phyloP scores from a whole-genome alignment of 305 asterid genomes.

The Fraxinus latifolia region DNA sequence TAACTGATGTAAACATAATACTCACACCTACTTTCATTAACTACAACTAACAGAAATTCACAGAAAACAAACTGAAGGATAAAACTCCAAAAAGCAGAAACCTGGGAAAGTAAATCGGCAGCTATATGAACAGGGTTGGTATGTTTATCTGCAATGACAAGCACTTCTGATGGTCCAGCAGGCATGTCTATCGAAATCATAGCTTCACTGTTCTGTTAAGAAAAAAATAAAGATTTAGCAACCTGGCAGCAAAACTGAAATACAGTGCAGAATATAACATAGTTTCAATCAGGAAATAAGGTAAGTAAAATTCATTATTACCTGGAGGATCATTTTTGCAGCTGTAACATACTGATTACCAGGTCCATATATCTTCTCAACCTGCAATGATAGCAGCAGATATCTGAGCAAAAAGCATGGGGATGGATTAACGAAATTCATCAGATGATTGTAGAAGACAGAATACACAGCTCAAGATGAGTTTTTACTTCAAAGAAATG shows the following conservation, averaged over 20 bases:
- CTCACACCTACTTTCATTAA: neutral
- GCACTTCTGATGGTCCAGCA: slow-evolving; percentile 99
- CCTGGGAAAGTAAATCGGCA: slow-evolving; percentile 97
- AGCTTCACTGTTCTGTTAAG: slow-evolving; percentile 87
- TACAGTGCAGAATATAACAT: neutral
- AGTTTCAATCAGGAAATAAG: neutral
- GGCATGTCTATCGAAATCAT: slow-evolving; percentile 99
- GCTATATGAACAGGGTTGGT: slow-evolving; percentile 90
- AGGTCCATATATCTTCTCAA: slow-evolving; percentile 93
- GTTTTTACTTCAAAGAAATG: neutral
- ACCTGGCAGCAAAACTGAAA: slow-evolving; percentile 19
- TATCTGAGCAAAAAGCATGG: slow-evolving; percentile 2
- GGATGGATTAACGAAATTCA: neutral
- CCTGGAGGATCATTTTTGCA: slow-evolving; percentile 98
- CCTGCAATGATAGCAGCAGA: slow-evolving; percentile 42
- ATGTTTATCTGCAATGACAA: slow-evolving; percentile 81
- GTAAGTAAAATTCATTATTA: slow-evolving; percentile 18
- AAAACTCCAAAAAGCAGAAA: slow-evolving; percentile 24
- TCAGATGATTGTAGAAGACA: neutral
- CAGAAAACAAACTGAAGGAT: neutral
- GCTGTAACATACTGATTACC: slow-evolving; percentile 98
- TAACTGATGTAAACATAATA: neutral
- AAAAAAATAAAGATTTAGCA: slow-evolving; percentile 31
- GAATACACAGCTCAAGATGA: neutral
- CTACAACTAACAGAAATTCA: neutral